Conservation (phyloP, 148 eudicot genomes). For the Rhododendron griersonianum region DNA sequence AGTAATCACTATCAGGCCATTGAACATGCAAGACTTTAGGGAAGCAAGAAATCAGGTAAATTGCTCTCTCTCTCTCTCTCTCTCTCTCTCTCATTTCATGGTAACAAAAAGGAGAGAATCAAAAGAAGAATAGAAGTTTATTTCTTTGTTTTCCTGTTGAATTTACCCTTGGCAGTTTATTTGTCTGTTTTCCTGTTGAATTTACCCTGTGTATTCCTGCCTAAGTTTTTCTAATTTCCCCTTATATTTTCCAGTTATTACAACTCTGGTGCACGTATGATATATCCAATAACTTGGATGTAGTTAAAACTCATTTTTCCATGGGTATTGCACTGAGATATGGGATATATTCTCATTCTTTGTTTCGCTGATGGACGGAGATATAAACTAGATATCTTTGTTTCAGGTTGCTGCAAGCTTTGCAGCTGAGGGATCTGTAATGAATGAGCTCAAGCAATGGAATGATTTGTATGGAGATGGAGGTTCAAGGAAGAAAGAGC, state of each 20-base stretch:
- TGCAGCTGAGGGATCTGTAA: conserved; percentile 61
- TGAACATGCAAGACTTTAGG: conserved; percentile 69
- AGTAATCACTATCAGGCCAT: conserved; percentile 56
- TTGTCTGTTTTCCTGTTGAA: not conserved
- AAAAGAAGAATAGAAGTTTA: not conserved
- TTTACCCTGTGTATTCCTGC: not conserved
- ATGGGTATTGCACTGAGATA: not conserved
- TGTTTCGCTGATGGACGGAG: not conserved
- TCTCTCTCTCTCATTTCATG: not conserved
- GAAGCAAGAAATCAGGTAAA: conserved; percentile 79
- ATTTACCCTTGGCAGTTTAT: not conserved
- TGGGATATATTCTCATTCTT: not conserved
- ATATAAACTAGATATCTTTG: not conserved
- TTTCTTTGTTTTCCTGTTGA: not conserved
- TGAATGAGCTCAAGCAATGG: conserved; percentile 83
- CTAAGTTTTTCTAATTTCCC: not conserved
- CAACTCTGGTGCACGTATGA: not conserved
- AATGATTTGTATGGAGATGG: conserved; percentile 85
- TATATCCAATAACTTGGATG: not conserved
- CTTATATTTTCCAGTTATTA: not conserved
- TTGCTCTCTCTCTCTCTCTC: not conserved
- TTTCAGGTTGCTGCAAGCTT: conserved; percentile 88
- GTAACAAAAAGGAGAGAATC: not conserved
- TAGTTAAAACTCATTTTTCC: not conserved
- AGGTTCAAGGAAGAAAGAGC: conserved; percentile 91